Evolutionary conservation across 1,284 basidiomycete genomes (phyloP), one percentile per base, ranked within the genome.

Genomic region (Moniliella sp.): DNA sequence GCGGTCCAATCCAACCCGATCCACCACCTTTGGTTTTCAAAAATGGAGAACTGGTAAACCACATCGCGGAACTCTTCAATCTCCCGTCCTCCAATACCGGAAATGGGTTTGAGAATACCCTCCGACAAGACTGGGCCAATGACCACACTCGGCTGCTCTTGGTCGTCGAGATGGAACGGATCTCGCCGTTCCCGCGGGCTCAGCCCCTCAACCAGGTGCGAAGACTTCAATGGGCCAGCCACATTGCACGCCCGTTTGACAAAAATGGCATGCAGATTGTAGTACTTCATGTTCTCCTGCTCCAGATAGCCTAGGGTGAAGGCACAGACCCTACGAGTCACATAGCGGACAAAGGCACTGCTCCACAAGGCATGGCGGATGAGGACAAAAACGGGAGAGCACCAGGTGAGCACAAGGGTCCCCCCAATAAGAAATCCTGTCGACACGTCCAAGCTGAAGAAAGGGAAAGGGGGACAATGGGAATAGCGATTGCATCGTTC

Each of bases 11-110:
- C 67, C 10, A 69, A 47, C 2, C 65, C 67, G 54, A 69, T 64
- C 67, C 66, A 67, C 86, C 84, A 93, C 3, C 84, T 71, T 64
- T 93, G 84, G 60, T 91, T 93, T 61, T 93, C 84, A 56, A 80
- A 77, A 17, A 91, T 48, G 14, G 50, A 50, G 18, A 60, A 57
- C 28, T 49, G 40, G 28, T 58, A 55, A 10, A 48, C 35, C 11
- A 57, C 51, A 33, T 52, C 51, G 35, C 51, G 41, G 35, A 45
- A 44, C 21, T 23, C 15, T 12, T 21, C 26, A 11, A 15, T 13
- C 12, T 41, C 37, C 28, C 48, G 42, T 9, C 42, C 36, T 8
- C 33, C 30, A 15, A 14, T 23, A 27, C 17, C 25, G 16, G 26
- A 28, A 23, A n/a, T 27, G 21, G 16, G 15, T 28, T 36, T 29